phyloP scores from a whole-genome alignment of 139 green algal species.

The Tetradesmus lagerheimii region DNA sequence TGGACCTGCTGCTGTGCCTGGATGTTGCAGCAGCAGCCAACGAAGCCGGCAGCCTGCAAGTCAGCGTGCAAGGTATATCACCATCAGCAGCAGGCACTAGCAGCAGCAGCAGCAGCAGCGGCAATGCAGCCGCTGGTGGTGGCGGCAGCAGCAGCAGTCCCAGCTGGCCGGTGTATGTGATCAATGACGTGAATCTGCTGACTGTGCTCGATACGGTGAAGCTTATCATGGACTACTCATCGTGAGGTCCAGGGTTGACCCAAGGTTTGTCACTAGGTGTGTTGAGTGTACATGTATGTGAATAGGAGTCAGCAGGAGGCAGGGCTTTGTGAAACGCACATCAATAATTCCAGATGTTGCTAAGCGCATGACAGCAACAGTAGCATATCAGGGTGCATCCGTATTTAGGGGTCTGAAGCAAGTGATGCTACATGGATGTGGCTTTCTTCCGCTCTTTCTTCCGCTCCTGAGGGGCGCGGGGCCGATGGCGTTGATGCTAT shows the following conservation, averaged over 20 bases:
- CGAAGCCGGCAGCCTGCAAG: background rate
- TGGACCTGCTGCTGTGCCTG: constrained; percentile 75
- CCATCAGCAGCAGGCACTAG: background rate
- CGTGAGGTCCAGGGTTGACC: background rate
- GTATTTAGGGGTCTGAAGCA: too few relatives aligned
- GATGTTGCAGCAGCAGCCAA: constrained; percentile 46
- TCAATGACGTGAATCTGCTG: constrained; percentile 63
- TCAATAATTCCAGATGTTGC: too few relatives aligned
- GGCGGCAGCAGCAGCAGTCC: background rate
- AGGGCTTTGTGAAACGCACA: too few relatives aligned
- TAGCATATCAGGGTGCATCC: too few relatives aligned
- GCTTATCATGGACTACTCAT: constrained; percentile 41
- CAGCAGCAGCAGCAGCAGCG: background rate
- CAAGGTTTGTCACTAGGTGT: too few relatives aligned
- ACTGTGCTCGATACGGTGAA: constrained; percentile 57
- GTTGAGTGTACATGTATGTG: too few relatives aligned
- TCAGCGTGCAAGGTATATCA: background rate
- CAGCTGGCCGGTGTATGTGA: constrained; percentile 38
- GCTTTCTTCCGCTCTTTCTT: too few relatives aligned
- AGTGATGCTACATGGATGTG: too few relatives aligned
- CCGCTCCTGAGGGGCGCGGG: too few relatives aligned
- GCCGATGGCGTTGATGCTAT: too few relatives aligned
- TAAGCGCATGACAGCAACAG: too few relatives aligned
- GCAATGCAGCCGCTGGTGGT: background rate
- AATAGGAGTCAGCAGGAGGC: background rate